Evolutionary conservation across 768 basidiomycete genomes (phyloP).

Genomic region (Xanthoconium purpureum): DNA sequence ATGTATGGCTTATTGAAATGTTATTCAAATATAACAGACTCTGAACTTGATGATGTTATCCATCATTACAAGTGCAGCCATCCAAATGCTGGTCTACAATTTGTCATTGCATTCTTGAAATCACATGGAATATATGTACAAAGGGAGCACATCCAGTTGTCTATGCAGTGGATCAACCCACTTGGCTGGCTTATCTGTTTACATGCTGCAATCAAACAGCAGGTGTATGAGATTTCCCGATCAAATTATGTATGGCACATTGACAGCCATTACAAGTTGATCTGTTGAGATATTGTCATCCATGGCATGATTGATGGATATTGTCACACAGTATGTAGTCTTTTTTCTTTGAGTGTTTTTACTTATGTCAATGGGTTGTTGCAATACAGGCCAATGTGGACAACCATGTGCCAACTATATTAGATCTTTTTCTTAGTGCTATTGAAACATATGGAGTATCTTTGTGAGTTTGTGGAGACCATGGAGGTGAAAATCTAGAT

Average conservation of each 20-base stretch:
- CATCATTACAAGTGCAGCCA: constrained; percentile 6
- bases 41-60: background rate
- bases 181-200: background rate
- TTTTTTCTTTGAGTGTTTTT: background rate
- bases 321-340: constrained; percentile 25
- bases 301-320: constrained; percentile 30
- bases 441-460: constrained; percentile 16
- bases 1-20: background rate
- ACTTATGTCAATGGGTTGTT: constrained; percentile 10
- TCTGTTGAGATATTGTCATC: constrained; percentile 23
- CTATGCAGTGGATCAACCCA: constrained; percentile 9
- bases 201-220: background rate
- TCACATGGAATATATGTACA: constrained; percentile 15
- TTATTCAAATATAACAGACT: background rate
- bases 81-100: constrained; percentile 19
- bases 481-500: constrained; percentile 29
- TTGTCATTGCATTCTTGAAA: constrained; percentile 13
- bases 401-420: constrained; percentile 26
- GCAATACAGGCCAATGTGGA: constrained; percentile 22
- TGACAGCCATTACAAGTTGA: constrained; percentile 27
- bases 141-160: background rate
- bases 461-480: constrained; percentile 26
- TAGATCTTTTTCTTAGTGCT: constrained; percentile 20
- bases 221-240: constrained; percentile 1
- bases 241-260: constrained; percentile 26